phyloP scores from a whole-genome alignment of 306 rosid genomes.

The Fagus crenata region DNA sequence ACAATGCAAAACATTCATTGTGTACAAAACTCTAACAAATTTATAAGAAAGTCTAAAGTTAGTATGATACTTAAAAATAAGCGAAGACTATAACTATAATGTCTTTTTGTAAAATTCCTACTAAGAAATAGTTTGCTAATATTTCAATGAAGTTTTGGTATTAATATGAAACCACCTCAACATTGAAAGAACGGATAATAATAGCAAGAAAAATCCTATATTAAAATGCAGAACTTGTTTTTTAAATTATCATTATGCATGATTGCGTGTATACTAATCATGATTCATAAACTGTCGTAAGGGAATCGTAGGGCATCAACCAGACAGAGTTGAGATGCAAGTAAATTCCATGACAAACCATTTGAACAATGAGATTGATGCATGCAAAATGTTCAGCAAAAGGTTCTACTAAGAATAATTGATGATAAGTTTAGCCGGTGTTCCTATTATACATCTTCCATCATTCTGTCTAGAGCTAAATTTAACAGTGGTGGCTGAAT shows the following conservation, averaged over 20 bases:
- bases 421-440: not conserved
- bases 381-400: not conserved
- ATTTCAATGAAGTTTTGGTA: not conserved
- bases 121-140: not conserved
- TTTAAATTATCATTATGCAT: not conserved
- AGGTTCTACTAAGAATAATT: not conserved
- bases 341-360: not conserved
- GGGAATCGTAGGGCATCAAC: not conserved
- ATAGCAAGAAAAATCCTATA: not conserved
- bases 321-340: not conserved
- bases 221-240: not conserved
- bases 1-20: not conserved
- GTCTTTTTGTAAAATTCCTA: not conserved
- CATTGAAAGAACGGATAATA: not conserved
- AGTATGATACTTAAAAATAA: not conserved
- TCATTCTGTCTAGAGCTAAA: not conserved
- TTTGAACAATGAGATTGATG: not conserved
- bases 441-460: not conserved
- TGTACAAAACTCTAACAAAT: not conserved
- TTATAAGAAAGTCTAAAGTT: not conserved
- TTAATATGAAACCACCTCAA: not conserved
- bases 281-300: not conserved
- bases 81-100: not conserved
- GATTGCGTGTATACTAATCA: not conserved
- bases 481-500: not conserved